phyloP scores from a whole-genome alignment of 73 alveolate species.

The Tetrahymena borealis region DNA sequence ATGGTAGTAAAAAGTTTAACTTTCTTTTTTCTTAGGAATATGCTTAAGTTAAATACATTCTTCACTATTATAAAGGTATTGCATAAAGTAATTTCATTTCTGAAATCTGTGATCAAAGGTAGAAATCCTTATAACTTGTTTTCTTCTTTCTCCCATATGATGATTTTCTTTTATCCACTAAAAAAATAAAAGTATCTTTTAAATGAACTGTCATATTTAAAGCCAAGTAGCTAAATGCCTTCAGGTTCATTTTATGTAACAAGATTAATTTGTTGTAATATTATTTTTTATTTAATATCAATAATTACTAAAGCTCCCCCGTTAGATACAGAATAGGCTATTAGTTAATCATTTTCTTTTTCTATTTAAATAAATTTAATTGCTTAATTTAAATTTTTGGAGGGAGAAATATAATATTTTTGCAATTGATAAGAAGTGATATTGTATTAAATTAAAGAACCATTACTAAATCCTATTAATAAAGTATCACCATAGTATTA shows the following conservation, averaged over 20 bases:
- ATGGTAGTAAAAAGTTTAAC: not conserved
- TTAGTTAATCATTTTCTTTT: not conserved
- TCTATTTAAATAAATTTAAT: not conserved
- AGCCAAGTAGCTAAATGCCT: not conserved
- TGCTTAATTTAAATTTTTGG: not conserved
- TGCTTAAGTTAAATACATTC: not conserved
- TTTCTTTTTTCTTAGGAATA: not conserved
- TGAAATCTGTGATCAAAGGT: not conserved
- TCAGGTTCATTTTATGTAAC: not conserved
- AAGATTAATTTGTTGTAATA: not conserved
- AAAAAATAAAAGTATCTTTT: not conserved
- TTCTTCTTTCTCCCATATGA: not conserved
- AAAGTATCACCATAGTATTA: not conserved
- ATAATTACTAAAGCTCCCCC: not conserved
- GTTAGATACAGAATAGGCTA: not conserved
- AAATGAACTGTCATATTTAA: not conserved
- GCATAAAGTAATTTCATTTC: not conserved
- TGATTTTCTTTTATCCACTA: not conserved
- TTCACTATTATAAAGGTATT: not conserved
- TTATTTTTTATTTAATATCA: not conserved
- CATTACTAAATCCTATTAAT: not conserved
- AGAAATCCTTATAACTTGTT: not conserved
- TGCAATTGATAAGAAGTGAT: not conserved
- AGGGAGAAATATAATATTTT: not conserved
- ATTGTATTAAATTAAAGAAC: not conserved